Base-by-base conservation (phyloP, 805 yeast genomes). In the Candida nonsorbophila region DNA sequence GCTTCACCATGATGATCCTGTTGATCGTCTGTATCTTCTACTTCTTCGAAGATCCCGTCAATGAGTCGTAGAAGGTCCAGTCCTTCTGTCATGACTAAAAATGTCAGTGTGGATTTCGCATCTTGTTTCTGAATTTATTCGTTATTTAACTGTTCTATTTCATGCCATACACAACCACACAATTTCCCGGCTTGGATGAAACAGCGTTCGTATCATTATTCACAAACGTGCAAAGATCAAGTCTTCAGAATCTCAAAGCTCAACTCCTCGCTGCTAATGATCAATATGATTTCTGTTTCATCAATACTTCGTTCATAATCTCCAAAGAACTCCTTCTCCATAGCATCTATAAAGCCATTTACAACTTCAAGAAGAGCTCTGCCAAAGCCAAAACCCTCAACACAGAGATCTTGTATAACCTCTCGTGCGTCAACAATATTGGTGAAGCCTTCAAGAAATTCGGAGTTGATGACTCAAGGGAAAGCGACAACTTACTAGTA, bases 351-450 rank as follows among this genome's bases (percentile, higher is more conserved):
- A 70, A 79, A 39, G 72, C 84, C 2, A 42, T 84, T 3, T 51
- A 67, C 9, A 87, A 82, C 48, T 42, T 51, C 14, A 48, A 48
- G 1, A 59, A 62, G 20, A 72, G 62, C 9, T 63, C 53, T 13
- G 64, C 74, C 62, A 69, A 78, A 40, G 79, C 94, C 7, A 76
- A 70, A 40, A 69, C 77, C 1, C 42, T 84, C 18, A 82, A 83
- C 46, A 77, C 92, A 0, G 94, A 85, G 45, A 62, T 81, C 22
- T 70, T 84, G 14, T 72, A 79, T 45, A 72, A 77, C 34, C 57
- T 85, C 34, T 74, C 87, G 1, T 85, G 90, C 2, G 68, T 75
- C 6, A 78, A 76, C 41, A 83, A 81, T 47, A 78, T 80, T 22
- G 68, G 74, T 61, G 92, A 84, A 35, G 79, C 86, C 1, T 61